Conservation (phyloP, 768 basidiomycete genomes). For the Lactifluus rugatus region DNA sequence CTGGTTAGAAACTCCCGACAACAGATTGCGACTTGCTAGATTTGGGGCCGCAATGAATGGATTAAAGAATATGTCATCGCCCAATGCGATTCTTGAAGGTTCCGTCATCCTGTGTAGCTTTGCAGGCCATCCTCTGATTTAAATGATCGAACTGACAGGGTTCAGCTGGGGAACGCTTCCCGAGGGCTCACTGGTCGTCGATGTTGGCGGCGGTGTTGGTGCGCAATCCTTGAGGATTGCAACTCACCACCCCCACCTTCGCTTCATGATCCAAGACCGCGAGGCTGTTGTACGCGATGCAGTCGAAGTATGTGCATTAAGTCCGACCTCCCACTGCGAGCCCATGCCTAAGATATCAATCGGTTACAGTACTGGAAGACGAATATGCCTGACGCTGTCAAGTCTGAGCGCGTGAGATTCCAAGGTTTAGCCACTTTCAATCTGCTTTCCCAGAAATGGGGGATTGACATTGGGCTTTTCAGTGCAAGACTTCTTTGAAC, state of each 20-base stretch:
- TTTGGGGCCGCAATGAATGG: constrained; percentile 7
- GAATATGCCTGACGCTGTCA: neutral
- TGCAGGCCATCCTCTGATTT: neutral
- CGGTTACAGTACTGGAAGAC: neutral
- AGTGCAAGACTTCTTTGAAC: constrained; percentile 1
- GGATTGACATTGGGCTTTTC: neutral
- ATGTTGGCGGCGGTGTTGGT: constrained; percentile 7
- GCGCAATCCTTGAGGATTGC: constrained; percentile 3
- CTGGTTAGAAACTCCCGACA: neutral
- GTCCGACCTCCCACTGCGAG: neutral
- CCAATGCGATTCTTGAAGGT: neutral
- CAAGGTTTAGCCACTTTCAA: neutral
- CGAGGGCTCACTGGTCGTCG: constrained; percentile 3
- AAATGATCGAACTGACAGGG: neutral
- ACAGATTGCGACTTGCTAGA: neutral
- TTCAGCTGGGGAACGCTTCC: constrained; percentile 3
- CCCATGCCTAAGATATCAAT: neutral
- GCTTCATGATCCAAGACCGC: constrained; percentile 12
- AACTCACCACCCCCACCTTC: neutral
- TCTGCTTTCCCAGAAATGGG: too few species aligned
- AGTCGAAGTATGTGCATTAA: neutral
- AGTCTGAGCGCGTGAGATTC: neutral
- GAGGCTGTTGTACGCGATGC: neutral
- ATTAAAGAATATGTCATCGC: neutral
- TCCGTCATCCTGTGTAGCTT: neutral